These are phyloP conservation scores for Cladobotryum protrusum DNA, from an alignment of 2,329 filamentous ascomycete genomes.

Conservation along the genomic window DNA sequence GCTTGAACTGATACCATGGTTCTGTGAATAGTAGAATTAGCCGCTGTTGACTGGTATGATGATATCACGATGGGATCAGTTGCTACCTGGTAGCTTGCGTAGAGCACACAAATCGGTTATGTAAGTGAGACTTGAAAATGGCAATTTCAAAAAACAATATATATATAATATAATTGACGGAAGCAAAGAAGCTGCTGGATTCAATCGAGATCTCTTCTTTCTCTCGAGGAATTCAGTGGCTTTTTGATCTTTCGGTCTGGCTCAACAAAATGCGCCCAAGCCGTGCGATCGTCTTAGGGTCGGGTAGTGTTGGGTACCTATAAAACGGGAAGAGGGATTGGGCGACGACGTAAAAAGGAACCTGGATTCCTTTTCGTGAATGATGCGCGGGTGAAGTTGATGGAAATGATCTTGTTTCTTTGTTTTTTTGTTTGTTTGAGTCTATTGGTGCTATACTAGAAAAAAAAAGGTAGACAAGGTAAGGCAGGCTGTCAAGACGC, in stretches of 20 bases:
- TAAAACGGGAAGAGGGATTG: not conserved
- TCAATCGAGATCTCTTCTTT: not conserved
- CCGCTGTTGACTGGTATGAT: not conserved
- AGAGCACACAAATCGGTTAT: not conserved
- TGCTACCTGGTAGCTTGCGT: not conserved
- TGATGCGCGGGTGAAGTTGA: no score
- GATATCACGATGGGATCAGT: not conserved
- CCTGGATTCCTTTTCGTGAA: not conserved
- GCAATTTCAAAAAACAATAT: not conserved
- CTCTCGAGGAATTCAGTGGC: not conserved
- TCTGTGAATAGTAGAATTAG: constrained; percentile 4
- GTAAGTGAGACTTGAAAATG: not conserved
- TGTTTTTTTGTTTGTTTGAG: not conserved
- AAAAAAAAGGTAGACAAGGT: constrained; percentile 6
- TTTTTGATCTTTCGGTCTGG: not conserved
- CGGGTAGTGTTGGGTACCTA: constrained; percentile 10
- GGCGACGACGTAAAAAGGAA: not conserved
- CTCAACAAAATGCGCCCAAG: not conserved
- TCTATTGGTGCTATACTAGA: constrained; percentile 14
- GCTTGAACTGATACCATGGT: constrained; percentile 32
- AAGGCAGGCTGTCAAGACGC: not conserved
- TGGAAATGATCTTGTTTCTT: no score
- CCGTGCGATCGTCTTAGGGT: constrained; percentile 2
- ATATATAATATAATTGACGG: not conserved
- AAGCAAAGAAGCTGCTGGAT: not conserved